Evolutionary conservation across 176 grass and related monocot species (phyloP), one percentile per base, ranked within the genome.

Genomic region (Tuctoria greenei): DNA sequence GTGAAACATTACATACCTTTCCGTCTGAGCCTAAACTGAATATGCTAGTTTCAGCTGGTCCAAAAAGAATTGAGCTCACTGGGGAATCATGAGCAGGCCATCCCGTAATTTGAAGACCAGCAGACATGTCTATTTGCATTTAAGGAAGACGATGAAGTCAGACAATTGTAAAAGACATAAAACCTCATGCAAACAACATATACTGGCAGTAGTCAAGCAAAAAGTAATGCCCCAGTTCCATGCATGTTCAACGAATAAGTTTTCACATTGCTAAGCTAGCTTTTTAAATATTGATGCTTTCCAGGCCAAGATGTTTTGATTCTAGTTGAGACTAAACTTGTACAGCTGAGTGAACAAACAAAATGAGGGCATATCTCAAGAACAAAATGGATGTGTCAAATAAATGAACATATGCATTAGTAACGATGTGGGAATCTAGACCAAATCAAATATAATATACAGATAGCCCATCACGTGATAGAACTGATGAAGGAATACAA

Each of bases 1-100:
- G 61, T 52, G 20, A 65, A 74, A 79, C 8, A 42, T 4, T 61
- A 62, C 79, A 80, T 81, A 88, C 95, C 91, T 97, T 93, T 67
- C 95, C 95, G 66, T 97, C 95, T 65, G 86, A 79, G 28, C 91
- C 95, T 78, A 97, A 84, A 72, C 88, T 97, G 74, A 97, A 97
- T 14, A 97, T 97, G 71, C 95, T 97, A 37, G 95, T 97, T 85
- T 97, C 95, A 76, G 88, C 91, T 42, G 91, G 95, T 36, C 95
- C 95, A 82, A 97, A 97, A 79, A 88, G 85, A 78, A 97, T 76
- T 49, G 91, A 93, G 70, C 84, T 91, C 71, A 93, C 83, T 69
- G 95, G 91, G 15, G 84, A 83, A 71, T 97, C 95, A 93, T 97
- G 95, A 17, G 95, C 95, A 64, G 95, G 95, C 95, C 95, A 97